These are phyloP conservation scores for Rhododendron mucronatum DNA, from an alignment of 148 eudicot genomes.

Conservation along the genomic window DNA sequence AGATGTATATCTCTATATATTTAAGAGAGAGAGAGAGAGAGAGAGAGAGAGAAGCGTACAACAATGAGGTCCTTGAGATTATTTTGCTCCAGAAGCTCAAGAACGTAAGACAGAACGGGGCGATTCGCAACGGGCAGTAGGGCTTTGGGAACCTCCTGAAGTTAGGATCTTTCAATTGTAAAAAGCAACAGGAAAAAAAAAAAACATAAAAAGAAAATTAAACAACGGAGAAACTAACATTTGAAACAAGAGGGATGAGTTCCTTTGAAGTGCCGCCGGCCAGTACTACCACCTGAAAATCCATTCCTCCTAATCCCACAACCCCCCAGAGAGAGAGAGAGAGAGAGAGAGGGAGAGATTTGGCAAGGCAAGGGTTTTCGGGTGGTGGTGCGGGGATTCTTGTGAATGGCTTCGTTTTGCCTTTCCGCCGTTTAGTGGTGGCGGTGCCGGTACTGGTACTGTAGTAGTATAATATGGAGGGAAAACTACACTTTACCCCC, in stretches of 20 bases:
- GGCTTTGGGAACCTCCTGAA: constrained; percentile 88
- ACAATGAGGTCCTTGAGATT: constrained; percentile 83
- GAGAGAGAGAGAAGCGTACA: constrained; percentile 36
- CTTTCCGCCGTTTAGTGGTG: neutral
- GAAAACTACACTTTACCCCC: neutral
- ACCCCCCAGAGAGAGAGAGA: no score
- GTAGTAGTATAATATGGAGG: neutral
- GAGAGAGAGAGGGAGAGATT: neutral
- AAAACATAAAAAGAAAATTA: no score
- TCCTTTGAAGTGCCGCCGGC: constrained; percentile 91
- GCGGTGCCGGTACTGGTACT: neutral
- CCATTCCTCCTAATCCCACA: constrained; percentile 37
- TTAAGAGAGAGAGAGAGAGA: neutral
- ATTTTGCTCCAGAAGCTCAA: constrained; percentile 82
- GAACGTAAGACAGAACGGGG: constrained; percentile 74
- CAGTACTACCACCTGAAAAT: constrained; percentile 93
- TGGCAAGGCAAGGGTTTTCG: neutral
- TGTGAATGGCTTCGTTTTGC: neutral
- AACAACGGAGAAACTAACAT: constrained; percentile 32
- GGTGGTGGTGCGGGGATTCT: neutral
- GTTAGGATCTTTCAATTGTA: neutral
- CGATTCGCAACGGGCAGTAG: constrained; percentile 91
- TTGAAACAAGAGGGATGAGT: constrained; percentile 80
- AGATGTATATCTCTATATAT: neutral
- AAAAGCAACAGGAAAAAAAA: no score